Evolutionary conservation across 1,284 basidiomycete species (phyloP).

Genomic region (Coniferiporia weirii): DNA sequence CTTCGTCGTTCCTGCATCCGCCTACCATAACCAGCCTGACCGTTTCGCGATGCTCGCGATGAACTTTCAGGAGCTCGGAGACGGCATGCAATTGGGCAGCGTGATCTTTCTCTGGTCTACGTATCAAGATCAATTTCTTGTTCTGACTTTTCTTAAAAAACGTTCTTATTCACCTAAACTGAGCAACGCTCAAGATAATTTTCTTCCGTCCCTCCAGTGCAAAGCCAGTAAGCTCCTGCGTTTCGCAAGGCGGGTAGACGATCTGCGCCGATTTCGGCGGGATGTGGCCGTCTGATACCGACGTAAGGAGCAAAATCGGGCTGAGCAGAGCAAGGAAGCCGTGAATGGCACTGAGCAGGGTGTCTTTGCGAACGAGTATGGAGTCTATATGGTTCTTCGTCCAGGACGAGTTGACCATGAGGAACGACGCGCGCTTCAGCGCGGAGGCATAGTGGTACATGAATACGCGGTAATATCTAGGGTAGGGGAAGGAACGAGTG

Average conservation of each 20-base stretch:
- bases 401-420: constrained; percentile 96
- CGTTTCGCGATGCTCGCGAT: constrained; percentile 50
- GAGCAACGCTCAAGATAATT: constrained; percentile 83
- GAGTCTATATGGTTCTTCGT: constrained; percentile 81
- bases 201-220: constrained; percentile 55
- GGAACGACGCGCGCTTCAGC: constrained; percentile 69
- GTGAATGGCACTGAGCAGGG: constrained; percentile 41
- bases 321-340: constrained; percentile 29
- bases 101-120: constrained; percentile 94
- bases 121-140: background rate
- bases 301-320: constrained; percentile 23
- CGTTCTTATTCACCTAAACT: constrained; percentile 66
- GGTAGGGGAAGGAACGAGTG: background rate
- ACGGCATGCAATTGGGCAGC: constrained; percentile 75
- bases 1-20: constrained; percentile 73
- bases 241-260: constrained; percentile 94
- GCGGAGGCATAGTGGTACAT: constrained; percentile 79
- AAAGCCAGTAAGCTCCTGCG: constrained; percentile 62
- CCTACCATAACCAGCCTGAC: constrained; percentile 75
- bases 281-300: constrained; percentile 18
- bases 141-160: background rate
- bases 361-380: constrained; percentile 57
- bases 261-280: constrained; percentile 36
- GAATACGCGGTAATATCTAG: constrained; percentile 86
- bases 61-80: constrained; percentile 47